These are phyloP conservation scores for Didymella segeticola DNA, from an alignment of 2,329 filamentous ascomycete genomes.

Conservation along the genomic window DNA sequence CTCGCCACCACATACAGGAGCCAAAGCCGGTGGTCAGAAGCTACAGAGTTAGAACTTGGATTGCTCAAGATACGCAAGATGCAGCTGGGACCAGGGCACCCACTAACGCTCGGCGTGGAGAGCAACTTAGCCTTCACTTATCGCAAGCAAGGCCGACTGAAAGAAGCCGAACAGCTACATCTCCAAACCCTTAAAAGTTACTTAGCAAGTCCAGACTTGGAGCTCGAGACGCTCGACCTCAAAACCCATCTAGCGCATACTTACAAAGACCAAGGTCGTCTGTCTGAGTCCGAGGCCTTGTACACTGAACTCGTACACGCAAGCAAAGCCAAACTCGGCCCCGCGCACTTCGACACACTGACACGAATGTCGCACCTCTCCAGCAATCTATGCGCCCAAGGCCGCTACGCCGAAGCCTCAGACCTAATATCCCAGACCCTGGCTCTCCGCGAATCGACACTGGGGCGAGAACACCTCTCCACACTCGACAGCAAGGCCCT, in stretches of 20 bases:
- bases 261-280: background rate
- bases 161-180: background rate
- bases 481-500: conserved; percentile 4
- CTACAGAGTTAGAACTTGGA: background rate
- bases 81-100: background rate
- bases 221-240: background rate
- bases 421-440: background rate
- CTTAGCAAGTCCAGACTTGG: background rate
- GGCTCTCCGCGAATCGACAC: background rate
- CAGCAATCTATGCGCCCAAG: background rate
- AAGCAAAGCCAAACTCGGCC: background rate
- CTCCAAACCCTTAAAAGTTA: background rate
- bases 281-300: conserved; percentile 1
- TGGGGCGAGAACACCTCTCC: background rate
- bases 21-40: background rate
- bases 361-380: background rate
- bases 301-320: background rate
- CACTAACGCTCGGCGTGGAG: background rate
- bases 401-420: conserved; percentile 2
- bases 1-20: background rate
- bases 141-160: background rate
- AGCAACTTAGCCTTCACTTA: background rate
- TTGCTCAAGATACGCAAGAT: background rate
- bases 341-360: background rate
- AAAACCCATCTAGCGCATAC: background rate